Evolutionary conservation across 345 rosid species (phyloP).

Genomic region (Brassica rapa): DNA sequence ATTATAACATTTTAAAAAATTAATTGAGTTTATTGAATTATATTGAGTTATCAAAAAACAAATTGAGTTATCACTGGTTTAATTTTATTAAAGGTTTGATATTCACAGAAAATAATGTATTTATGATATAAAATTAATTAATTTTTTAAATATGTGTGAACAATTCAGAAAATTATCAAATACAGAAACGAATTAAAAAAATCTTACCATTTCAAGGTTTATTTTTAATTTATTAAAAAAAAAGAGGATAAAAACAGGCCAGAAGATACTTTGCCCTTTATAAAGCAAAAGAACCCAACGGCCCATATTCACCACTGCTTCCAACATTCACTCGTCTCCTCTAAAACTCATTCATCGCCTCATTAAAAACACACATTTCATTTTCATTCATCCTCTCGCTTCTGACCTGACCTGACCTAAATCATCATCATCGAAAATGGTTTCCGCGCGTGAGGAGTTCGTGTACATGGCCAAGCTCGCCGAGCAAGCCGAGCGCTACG

Average conservation of each 20-base stretch:
- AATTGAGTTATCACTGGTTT: too few relatives aligned
- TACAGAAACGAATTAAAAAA: too few relatives aligned
- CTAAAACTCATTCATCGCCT: slow-evolving; percentile 55
- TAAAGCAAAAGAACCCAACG: slow-evolving; percentile 52
- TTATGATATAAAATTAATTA: too few relatives aligned
- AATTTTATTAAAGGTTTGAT: too few relatives aligned
- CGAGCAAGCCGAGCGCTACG: slow-evolving; percentile 97
- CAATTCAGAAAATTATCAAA: too few relatives aligned
- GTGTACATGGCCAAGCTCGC: slow-evolving; percentile 99
- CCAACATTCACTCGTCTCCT: slow-evolving; percentile 37
- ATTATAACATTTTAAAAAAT: too few relatives aligned
- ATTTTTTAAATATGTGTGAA: too few relatives aligned
- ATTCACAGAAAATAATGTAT: too few relatives aligned
- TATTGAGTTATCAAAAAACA: too few relatives aligned
- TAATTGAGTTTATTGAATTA: too few relatives aligned
- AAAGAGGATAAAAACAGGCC: neutral
- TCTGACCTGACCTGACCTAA: neutral
- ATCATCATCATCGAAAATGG: slow-evolving; percentile 34
- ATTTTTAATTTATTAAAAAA: neutral
- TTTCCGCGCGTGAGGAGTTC: slow-evolving; percentile 71
- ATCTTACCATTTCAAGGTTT: too few relatives aligned
- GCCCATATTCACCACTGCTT: slow-evolving; percentile 39
- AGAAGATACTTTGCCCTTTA: neutral
- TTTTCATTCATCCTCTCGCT: slow-evolving; percentile 4
- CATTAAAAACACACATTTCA: slow-evolving; percentile 20